A percentile compares a stretch with the other conserved stretches of the same genome.
phyloP scores from a whole-genome alignment of 768 basidiomycete species.

The Hypholoma fasciculare region DNA sequence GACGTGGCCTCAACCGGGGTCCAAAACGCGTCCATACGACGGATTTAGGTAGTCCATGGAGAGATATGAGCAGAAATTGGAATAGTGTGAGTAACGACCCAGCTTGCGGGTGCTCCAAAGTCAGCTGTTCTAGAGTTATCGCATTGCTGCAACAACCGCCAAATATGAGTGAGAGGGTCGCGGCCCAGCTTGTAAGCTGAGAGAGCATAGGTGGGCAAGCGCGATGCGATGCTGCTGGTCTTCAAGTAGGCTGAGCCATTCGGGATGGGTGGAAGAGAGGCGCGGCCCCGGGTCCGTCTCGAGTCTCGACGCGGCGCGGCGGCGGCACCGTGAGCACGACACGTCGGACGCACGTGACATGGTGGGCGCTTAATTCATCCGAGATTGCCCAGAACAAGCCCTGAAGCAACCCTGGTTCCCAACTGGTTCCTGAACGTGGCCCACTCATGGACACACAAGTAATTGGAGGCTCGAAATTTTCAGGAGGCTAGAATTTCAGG shows the following conservation, averaged over 20 bases:
- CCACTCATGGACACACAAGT: too few relatives aligned
- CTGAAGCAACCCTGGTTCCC: too few relatives aligned
- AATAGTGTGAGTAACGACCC: constrained; percentile 87
- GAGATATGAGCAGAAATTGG: constrained; percentile 78
- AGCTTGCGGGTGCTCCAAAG: constrained; percentile 62
- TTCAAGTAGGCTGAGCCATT: background rate
- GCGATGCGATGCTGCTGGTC: background rate
- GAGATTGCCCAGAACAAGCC: too few relatives aligned
- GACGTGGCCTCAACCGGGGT: constrained; percentile 58
- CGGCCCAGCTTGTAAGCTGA: constrained; percentile 44
- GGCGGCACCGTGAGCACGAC: too few relatives aligned
- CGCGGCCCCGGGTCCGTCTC: too few relatives aligned
- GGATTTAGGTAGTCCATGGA: constrained; percentile 72
- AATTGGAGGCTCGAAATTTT: too few relatives aligned
- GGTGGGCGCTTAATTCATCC: too few relatives aligned
- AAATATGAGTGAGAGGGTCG: constrained; percentile 75
- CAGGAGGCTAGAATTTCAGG: too few relatives aligned
- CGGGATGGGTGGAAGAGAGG: background rate
- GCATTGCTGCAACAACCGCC: constrained; percentile 94
- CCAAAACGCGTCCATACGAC: constrained; percentile 48
- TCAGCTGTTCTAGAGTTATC: constrained; percentile 73
- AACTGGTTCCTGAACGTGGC: too few relatives aligned
- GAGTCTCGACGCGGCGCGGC: too few relatives aligned
- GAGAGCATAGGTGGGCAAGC: constrained; percentile 15
- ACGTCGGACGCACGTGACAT: too few relatives aligned